Evolutionary conservation across 2,329 filamentous ascomycete genomes (phyloP).

Genomic region (Penicillium occitanis): DNA sequence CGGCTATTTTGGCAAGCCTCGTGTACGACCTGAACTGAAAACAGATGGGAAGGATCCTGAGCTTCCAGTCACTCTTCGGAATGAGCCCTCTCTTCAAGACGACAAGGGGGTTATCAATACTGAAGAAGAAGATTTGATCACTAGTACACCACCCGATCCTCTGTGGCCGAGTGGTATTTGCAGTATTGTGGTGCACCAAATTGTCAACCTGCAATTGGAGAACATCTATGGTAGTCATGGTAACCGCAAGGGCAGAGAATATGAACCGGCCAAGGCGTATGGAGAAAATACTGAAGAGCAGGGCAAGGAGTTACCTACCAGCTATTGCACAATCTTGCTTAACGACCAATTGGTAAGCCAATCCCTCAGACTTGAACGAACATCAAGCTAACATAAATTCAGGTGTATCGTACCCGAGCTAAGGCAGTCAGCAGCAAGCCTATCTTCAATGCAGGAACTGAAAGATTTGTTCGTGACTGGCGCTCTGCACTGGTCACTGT

Average conservation of each 20-base stretch:
- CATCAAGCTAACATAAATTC: slow-evolving; percentile 5
- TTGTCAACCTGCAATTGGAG: slow-evolving; percentile 89
- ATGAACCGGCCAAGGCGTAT: slow-evolving; percentile 79
- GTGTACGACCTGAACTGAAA: slow-evolving; percentile 77
- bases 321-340: slow-evolving; percentile 87
- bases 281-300: slow-evolving; percentile 87
- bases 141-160: slow-evolving; percentile 90
- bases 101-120: slow-evolving; percentile 77
- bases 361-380: not conserved
- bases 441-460: slow-evolving; percentile 95
- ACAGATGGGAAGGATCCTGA: slow-evolving; percentile 82
- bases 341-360: slow-evolving; percentile 74
- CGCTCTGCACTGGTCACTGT: slow-evolving; percentile 81
- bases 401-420: slow-evolving; percentile 85
- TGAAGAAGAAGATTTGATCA: slow-evolving; percentile 76
- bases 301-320: slow-evolving; percentile 75
- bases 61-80: slow-evolving; percentile 70
- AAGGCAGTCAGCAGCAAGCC: slow-evolving; percentile 94
- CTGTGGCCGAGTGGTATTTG: slow-evolving; percentile 91
- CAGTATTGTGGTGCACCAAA: slow-evolving; percentile 85
- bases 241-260: slow-evolving; percentile 80
- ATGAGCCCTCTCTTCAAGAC: slow-evolving; percentile 77
- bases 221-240: slow-evolving; percentile 84
- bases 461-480: slow-evolving; percentile 93
- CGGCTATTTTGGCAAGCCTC: slow-evolving; percentile 88